phyloP scores from a whole-genome alignment of 2,329 filamentous ascomycete genomes.

The Cladosporium cucumerinum region DNA sequence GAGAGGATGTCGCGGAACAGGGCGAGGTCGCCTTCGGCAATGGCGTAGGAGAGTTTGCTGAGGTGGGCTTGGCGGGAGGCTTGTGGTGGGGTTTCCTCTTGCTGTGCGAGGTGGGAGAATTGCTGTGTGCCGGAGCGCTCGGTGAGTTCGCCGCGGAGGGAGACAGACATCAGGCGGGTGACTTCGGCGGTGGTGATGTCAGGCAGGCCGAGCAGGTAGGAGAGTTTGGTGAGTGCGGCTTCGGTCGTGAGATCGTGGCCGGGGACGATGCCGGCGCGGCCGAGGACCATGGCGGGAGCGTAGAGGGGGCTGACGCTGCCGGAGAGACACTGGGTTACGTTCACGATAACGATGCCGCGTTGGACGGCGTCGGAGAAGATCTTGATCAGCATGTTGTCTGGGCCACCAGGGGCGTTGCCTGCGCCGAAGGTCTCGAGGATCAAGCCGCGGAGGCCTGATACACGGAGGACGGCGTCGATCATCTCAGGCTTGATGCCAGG shows the following conservation, averaged over 20 bases:
- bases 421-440: slow-evolving; percentile 91
- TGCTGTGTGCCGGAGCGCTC: slow-evolving; percentile 42
- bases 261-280: slow-evolving; percentile 80
- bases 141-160: slow-evolving; percentile 81
- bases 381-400: slow-evolving; percentile 73
- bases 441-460: slow-evolving; percentile 74
- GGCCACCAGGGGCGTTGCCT: slow-evolving; percentile 81
- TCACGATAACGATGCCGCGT: slow-evolving; percentile 81
- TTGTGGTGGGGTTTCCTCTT: neutral
- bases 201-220: slow-evolving; percentile 73
- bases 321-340: slow-evolving; percentile 78
- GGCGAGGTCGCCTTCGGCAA: slow-evolving; percentile 66
- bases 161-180: slow-evolving; percentile 66
- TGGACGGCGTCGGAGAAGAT: slow-evolving; percentile 74
- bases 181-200: slow-evolving; percentile 64
- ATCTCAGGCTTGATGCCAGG: slow-evolving; percentile 87
- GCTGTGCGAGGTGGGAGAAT: neutral
- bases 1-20: slow-evolving; percentile 66
- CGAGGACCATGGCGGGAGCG: slow-evolving; percentile 60
- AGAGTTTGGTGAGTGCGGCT: slow-evolving; percentile 85
- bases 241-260: slow-evolving; percentile 87
- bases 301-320: slow-evolving; percentile 42
- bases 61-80: slow-evolving; percentile 41
- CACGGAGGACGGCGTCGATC: slow-evolving; percentile 76
- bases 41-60: slow-evolving; percentile 74